phyloP scores from a whole-genome alignment of 2,329 filamentous ascomycete genomes.

The Lecanicillium sp. region DNA sequence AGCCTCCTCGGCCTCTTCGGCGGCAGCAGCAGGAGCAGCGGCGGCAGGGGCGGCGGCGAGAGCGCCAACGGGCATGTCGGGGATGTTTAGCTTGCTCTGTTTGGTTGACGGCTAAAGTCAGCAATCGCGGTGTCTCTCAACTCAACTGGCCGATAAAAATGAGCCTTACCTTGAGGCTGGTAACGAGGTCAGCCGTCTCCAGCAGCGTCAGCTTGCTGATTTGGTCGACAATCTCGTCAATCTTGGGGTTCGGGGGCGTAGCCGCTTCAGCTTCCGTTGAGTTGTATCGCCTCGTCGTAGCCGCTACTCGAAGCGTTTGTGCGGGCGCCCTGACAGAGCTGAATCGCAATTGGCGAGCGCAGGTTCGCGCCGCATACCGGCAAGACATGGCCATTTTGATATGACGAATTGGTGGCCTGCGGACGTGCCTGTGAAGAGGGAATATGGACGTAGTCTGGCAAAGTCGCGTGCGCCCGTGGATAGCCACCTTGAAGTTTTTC shows the following conservation, averaged over 20 bases:
- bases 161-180: constrained; percentile 87
- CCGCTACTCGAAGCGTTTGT: constrained; percentile 36
- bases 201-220: constrained; percentile 96
- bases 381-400: constrained; percentile 53
- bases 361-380: constrained; percentile 56
- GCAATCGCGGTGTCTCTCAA: too few relatives aligned
- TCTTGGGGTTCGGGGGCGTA: constrained; percentile 72
- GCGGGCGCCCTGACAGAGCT: constrained; percentile 37
- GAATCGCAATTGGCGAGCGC: constrained; percentile 52
- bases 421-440: constrained; percentile 17
- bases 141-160: too few relatives aligned
- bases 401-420: constrained; percentile 17
- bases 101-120: too few relatives aligned
- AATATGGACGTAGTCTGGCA: neutral
- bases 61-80: constrained; percentile 89
- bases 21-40: constrained; percentile 51
- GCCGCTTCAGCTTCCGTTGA: constrained; percentile 62
- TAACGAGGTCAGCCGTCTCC: constrained; percentile 93
- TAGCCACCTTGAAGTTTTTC: constrained; percentile 32
- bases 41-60: constrained; percentile 64
- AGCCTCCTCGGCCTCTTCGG: constrained; percentile 77
- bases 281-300: constrained; percentile 68
- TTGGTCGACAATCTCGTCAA: constrained; percentile 89
- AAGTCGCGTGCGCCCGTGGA: constrained; percentile 15
- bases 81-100: constrained; percentile 91